phyloP scores from a whole-genome alignment of 495 filamentous ascomycete species.

The Penicillium manginii region DNA sequence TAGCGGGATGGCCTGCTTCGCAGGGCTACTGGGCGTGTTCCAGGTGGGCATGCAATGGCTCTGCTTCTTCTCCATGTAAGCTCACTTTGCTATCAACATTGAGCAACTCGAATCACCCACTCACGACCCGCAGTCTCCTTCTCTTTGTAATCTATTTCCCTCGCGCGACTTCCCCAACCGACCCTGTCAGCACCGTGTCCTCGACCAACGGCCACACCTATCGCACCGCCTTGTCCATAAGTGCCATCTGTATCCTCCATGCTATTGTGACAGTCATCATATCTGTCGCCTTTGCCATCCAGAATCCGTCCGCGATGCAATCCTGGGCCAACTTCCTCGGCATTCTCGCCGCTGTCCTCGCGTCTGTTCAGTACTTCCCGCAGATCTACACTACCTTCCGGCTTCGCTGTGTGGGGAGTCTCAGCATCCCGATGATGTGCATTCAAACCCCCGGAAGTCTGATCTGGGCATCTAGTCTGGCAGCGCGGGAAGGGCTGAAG shows the following conservation, averaged over 20 bases:
- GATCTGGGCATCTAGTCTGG: constrained; percentile 85
- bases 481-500: constrained; percentile 72
- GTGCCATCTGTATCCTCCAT: constrained; percentile 69
- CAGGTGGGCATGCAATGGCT: constrained; percentile 91
- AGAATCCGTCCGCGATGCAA: constrained; percentile 60
- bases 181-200: constrained; percentile 27
- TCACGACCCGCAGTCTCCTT: constrained; percentile 58
- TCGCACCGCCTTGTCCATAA: constrained; percentile 74
- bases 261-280: constrained; percentile 68
- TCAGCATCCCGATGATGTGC: constrained; percentile 98
- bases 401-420: constrained; percentile 79
- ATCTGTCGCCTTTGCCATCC: constrained; percentile 62
- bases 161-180: constrained; percentile 54
- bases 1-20: constrained; percentile 78
- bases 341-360: constrained; percentile 73
- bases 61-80: constrained; percentile 89
- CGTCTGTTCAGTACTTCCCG: constrained; percentile 88
- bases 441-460: constrained; percentile 94
- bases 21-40: constrained; percentile 81
- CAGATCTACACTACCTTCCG: constrained; percentile 91
- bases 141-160: constrained; percentile 89
- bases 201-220: constrained; percentile 58
- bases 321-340: constrained; percentile 85
- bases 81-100: neutral
- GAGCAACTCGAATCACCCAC: neutral